These are phyloP conservation scores for Evansstolkia leycettana DNA, from an alignment of 495 filamentous ascomycete species.

Conservation along the genomic window DNA sequence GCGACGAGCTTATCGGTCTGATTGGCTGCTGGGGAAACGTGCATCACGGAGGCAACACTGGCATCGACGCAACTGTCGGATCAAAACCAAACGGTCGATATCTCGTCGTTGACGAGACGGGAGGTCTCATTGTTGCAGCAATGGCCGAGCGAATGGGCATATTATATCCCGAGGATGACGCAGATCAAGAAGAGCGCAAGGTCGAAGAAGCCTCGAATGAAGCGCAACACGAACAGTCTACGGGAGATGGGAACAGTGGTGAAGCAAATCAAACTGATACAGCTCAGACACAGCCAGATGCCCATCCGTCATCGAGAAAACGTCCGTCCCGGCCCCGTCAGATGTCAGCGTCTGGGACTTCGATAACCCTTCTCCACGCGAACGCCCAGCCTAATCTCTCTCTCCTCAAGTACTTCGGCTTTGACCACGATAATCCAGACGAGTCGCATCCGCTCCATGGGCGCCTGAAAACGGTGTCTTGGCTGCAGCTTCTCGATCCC, in stretches of 20 bases:
- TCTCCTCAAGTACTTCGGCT: slow-evolving; percentile 76
- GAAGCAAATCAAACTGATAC: slow-evolving; percentile 5
- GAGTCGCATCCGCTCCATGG: slow-evolving; percentile 66
- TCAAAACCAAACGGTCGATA: slow-evolving; percentile 55
- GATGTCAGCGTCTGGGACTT: slow-evolving; percentile 58
- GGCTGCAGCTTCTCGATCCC: slow-evolving; percentile 79
- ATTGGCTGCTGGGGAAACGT: slow-evolving; percentile 54
- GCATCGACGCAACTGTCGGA: slow-evolving; percentile 12
- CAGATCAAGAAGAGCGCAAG: slow-evolving; percentile 20
- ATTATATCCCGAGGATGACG: slow-evolving; percentile 41
- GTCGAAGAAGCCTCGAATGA: slow-evolving; percentile 6
- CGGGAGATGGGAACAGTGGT: neutral
- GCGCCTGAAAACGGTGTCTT: slow-evolving; percentile 73
- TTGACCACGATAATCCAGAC: slow-evolving; percentile 54
- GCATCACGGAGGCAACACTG: slow-evolving; percentile 32
- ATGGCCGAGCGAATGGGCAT: slow-evolving; percentile 89
- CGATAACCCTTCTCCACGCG: slow-evolving; percentile 77
- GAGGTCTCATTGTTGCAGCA: slow-evolving; percentile 73
- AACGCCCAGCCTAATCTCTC: slow-evolving; percentile 82
- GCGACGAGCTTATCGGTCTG: slow-evolving; percentile 74
- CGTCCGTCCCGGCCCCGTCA: too few relatives aligned
- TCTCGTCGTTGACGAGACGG: slow-evolving; percentile 82
- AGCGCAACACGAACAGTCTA: slow-evolving; percentile 2
- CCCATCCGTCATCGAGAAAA: slow-evolving; percentile 10
- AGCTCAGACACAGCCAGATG: slow-evolving; percentile 1